Base-by-base conservation (phyloP, 169 alveolate species). In the Fabrea salina region DNA sequence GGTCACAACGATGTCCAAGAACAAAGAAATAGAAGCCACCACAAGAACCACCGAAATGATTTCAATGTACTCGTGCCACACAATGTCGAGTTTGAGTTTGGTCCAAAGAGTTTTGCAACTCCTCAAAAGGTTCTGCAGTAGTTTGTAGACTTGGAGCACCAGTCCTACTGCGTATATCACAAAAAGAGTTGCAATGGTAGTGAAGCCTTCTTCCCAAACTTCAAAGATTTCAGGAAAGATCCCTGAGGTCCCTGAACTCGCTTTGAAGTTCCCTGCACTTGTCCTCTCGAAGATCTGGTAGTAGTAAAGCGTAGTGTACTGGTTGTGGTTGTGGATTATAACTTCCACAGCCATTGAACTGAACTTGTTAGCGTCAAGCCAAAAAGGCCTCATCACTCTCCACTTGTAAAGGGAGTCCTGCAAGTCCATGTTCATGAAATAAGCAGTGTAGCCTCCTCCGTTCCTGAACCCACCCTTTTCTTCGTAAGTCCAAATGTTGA, bases 171-270 rank as follows among this genome's bases (percentile, higher is more conserved):
- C 40, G 16, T 19, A 70, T 27, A 70, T 22, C 13, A 70, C 37
- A 16, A 25, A 25, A 7, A 70, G 32, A 13, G 16, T 25, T 5
- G 49, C 47, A 19, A 70, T 19, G 5, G 13, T 49, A n/a, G 16
- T 47, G 41, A 27, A 11, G 2, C 37, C 25, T 27, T 4, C 2
- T 32, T 1, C 49, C 39, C 61, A 44, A 0, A 41, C 19, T 47
- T 22, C 44, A 70, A 47, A 70, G 4, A 50, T 43, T 49, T 70
- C 79, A 16, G 79, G 79, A 43, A 16, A 27, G 32, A 70, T 44
- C 27, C 79, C 79, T 43, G 16, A n/a, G 7, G 47, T 19, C 27
- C 27, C 40, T 5, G 39, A n/a, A 0, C 27, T 37, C n/a, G 25
- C 13, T 22, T 22, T n/a, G 25, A 70, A 19, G 16, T n/a, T 41